Conservation (phyloP, 139 green algal genomes). For the Dunaliella primolecta region DNA sequence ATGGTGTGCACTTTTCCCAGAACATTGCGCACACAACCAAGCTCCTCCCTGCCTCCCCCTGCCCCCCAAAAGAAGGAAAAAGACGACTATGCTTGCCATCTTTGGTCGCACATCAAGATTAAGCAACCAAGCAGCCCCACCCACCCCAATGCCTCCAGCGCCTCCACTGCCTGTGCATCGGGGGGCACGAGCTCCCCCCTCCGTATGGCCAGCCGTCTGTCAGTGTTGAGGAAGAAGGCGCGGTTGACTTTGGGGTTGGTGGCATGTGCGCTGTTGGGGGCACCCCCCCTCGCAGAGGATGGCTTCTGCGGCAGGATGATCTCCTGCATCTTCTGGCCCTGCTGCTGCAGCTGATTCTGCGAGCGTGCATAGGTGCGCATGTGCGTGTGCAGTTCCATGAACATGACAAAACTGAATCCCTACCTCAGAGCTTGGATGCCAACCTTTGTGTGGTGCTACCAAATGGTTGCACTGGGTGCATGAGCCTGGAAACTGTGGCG, state of each 20-base stretch:
- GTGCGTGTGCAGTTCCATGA: too few species aligned
- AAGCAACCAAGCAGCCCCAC: neutral
- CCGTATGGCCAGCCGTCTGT: neutral
- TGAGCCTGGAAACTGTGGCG: too few species aligned
- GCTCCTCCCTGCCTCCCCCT: too few species aligned
- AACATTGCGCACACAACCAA: too few species aligned
- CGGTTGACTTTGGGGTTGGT: neutral
- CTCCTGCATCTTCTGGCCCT: conserved; percentile 2
- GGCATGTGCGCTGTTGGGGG: neutral
- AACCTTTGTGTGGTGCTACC: too few species aligned
- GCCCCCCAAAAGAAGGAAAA: too few species aligned
- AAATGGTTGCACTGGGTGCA: too few species aligned
- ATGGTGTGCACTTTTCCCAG: too few species aligned
- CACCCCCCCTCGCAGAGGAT: neutral
- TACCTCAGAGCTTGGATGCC: too few species aligned
- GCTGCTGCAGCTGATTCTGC: neutral
- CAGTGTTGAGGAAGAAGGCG: conserved; percentile 9
- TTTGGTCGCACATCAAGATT: neutral
- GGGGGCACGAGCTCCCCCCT: neutral
- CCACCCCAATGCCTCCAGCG: conserved; percentile 4
- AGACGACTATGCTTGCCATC: too few species aligned
- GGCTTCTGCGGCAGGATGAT: neutral
- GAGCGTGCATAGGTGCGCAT: neutral
- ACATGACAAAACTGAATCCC: too few species aligned
- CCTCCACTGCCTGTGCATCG: neutral